Percentiles rank a stretch among this genome's conserved stretches.
Evolutionary conservation across 2,329 filamentous ascomycete genomes (phyloP).

Genomic region (Cladosporium austrohemisphaericum): DNA sequence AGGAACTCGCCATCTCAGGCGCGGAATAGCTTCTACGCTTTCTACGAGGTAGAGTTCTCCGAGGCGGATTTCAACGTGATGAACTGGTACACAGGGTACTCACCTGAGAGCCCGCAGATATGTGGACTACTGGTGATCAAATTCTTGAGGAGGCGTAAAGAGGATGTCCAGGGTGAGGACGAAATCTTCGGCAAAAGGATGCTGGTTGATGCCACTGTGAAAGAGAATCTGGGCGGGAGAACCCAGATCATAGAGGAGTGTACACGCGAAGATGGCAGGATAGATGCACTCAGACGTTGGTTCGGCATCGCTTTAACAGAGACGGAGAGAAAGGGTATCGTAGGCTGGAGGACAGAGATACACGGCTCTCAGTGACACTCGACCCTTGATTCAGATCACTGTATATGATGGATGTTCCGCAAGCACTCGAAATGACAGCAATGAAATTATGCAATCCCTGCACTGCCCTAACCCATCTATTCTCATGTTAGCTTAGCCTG

Average conservation of each 20-base stretch:
- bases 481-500: too few relatives aligned
- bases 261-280: conserved; percentile 39
- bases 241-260: conserved; percentile 42
- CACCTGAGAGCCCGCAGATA: conserved; percentile 50
- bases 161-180: conserved; percentile 19
- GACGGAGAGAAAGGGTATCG: conserved; percentile 37
- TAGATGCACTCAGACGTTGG: conserved; percentile 40
- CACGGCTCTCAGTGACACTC: too few relatives aligned
- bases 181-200: conserved; percentile 38
- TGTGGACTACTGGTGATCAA: conserved; percentile 50
- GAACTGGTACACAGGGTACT: conserved; percentile 54
- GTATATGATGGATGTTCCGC: too few relatives aligned
- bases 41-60: conserved; percentile 61
- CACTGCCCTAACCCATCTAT: too few relatives aligned
- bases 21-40: conserved; percentile 63
- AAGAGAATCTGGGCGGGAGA: conserved; percentile 44
- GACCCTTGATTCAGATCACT: too few relatives aligned
- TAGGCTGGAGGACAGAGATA: conserved; percentile 20
- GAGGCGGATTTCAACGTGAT: conserved; percentile 57
- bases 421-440: too few relatives aligned
- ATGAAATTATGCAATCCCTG: too few relatives aligned
- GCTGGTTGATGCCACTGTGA: conserved; percentile 41
- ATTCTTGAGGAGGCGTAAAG: conserved; percentile 37
- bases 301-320: conserved; percentile 43
- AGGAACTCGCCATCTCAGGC: conserved; percentile 36